These are phyloP conservation scores for Rhytidhysteron rufulum DNA, from an alignment of 2,329 filamentous ascomycete species.

Conservation along the genomic window DNA sequence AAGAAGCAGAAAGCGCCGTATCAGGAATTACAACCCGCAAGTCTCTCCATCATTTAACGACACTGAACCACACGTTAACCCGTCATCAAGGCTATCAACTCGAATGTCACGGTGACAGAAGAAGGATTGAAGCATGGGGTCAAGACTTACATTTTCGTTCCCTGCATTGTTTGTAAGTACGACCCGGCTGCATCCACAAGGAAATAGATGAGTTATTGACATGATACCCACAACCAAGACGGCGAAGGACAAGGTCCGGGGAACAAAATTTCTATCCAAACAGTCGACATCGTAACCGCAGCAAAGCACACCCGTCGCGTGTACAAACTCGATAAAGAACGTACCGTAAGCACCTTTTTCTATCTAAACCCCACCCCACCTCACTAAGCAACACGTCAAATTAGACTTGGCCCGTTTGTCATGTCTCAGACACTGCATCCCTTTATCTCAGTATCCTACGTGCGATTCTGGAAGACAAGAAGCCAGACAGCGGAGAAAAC, in stretches of 20 bases:
- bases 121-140: conserved; percentile 41
- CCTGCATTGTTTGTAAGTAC: conserved; percentile 48
- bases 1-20: conserved; percentile 29
- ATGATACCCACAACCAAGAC: conserved; percentile 4
- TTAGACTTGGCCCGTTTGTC: conserved; percentile 52
- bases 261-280: conserved; percentile 51
- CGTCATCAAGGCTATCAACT: conserved; percentile 31
- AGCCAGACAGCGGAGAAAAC: conserved; percentile 38
- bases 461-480: conserved; percentile 39
- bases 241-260: conserved; percentile 50
- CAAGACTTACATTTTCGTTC: conserved; percentile 50
- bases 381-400: background rate
- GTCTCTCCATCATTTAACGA: conserved; percentile 1
- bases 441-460: conserved; percentile 47
- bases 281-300: conserved; percentile 45
- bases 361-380: background rate
- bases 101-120: conserved; percentile 45
- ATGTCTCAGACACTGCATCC: conserved; percentile 45
- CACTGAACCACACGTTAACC: background rate
- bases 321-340: conserved; percentile 40
- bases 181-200: background rate
- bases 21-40: conserved; percentile 20
- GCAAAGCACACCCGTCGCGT: conserved; percentile 40
- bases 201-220: no score
- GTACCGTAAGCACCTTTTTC: conserved; percentile 26